These are phyloP conservation scores for Beauveria pseudobassiana DNA, from an alignment of 2,329 filamentous ascomycete species.

Conservation along the genomic window DNA sequence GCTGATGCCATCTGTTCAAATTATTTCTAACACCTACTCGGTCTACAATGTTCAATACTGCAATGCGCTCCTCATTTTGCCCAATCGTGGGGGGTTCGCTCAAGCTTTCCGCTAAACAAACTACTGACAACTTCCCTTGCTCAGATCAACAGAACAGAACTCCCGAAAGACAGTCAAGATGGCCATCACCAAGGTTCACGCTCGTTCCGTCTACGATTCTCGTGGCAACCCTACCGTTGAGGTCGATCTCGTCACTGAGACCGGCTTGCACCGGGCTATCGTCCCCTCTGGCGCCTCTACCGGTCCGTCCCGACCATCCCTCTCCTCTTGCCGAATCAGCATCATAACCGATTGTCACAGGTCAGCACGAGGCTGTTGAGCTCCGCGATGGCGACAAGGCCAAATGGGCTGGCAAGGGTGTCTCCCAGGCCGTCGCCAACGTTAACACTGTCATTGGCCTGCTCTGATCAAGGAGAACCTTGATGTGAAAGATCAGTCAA, in stretches of 20 bases:
- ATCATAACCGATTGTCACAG: slow-evolving; percentile 36
- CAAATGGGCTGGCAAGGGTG: slow-evolving; percentile 83
- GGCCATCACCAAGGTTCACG: slow-evolving; percentile 85
- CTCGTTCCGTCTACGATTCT: slow-evolving; percentile 96
- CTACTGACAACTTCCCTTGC: neutral
- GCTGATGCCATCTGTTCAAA: neutral
- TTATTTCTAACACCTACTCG: neutral
- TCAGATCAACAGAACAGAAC: neutral
- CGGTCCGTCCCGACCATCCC: slow-evolving; percentile 47
- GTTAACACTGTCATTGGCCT: slow-evolving; percentile 74
- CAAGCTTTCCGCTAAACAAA: neutral
- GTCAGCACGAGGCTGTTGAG: slow-evolving; percentile 85
- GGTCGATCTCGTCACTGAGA: slow-evolving; percentile 94
- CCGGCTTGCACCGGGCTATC: slow-evolving; percentile 93
- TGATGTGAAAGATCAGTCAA: slow-evolving; percentile 81
- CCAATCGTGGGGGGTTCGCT: neutral
- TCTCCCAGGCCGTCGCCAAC: slow-evolving; percentile 77
- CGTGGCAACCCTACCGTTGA: slow-evolving; percentile 97
- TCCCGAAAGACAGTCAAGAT: slow-evolving; percentile 47
- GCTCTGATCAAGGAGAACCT: slow-evolving; percentile 75
- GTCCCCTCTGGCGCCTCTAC: slow-evolving; percentile 95
- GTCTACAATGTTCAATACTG: neutral
- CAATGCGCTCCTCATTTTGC: neutral
- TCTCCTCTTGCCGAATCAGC: slow-evolving; percentile 16
- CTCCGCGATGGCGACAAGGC: slow-evolving; percentile 84